Base-by-base conservation (phyloP, 768 basidiomycete species). In the Tylopilus vinaceipallidus region DNA sequence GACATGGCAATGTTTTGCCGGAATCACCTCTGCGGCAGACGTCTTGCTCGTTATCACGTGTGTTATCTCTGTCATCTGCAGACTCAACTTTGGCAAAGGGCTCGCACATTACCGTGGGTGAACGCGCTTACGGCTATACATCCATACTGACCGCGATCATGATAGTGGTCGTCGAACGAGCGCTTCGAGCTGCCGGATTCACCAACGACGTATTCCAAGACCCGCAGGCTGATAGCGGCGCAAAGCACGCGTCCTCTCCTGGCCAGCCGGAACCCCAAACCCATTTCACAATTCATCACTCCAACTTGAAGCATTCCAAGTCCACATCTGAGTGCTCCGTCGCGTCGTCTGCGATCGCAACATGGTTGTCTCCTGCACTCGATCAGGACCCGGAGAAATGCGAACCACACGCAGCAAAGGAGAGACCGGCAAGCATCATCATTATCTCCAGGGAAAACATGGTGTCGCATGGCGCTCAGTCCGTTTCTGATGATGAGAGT, bases 81-180 rank as follows among this genome's bases (percentile, higher is more conserved):
- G 79, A 44, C 49, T 74, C 24, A 75, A 81, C 54, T 83, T 81
- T 57, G 80, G 77, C 10, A 77, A 73, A 56, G 81, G 80, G 2
- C 69, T 82, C 10, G 71, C 73, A 4, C 76, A 81, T 26, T 82
- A 75, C 53, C 63, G 81, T 81, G 61, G 66, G 77, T 59, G 2
- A 19, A 13, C 14, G 14, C 9, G 23, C 27, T 35, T 45, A 4
- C 9, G 13, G 26, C n/a, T 19, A 17, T 9, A 9, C 13, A 32
- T 29, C 6, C 9, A 42, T 29, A 9, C n/a, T 38, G 9, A 46
- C 36, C 13, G 7, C 27, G 26, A 26, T 35, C 10, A 12, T 32
- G 14, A 4, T 30, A 60, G 59, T 60, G 44, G 30, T 36, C 8
- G 58, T 61, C 30, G 53, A 60, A 50, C 39, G 19, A 42, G 39